Evolutionary conservation across 2,329 filamentous ascomycete species (phyloP), one percentile per base, ranked within the genome.

Genomic region (Aspergillus aculeatinus): DNA sequence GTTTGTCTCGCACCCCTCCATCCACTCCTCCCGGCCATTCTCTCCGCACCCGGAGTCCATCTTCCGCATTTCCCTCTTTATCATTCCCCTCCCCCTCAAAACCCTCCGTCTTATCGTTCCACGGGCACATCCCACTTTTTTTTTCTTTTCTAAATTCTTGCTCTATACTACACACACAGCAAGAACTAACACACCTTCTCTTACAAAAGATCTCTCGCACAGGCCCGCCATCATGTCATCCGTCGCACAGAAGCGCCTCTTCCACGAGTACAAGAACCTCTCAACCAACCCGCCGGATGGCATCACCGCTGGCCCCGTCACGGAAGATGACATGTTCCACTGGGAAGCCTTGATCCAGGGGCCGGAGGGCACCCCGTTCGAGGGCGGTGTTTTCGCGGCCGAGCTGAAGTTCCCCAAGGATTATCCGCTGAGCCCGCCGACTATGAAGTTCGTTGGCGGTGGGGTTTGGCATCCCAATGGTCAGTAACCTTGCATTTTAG

Each of bases 281-380:
- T 95, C 92, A 64, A 94, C 92, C 72, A 95, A 96, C 78, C 92
- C 94, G 0, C 94, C 94, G n/a, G 94, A 98, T 63, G 95, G 95
- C 76, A 98, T 99, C 79, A 96, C 91, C 60, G 95, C 95, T 16
- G 95, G 95, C 21, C 95, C 95, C 35, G 83, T 97, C 62, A 90
- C 86, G 65, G 95, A 99, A 81, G 95, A 98, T 76, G 92, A 99
- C 80, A 88, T 98, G 73, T 90, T 97, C 70, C 82, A 91, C 72
- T 99, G 95, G 95, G 95, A 99, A 80, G 95, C 93, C 9, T 81
- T 98, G 63, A 98, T 99, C 71, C 89, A 96, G 77, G 95, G 95
- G 0, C 95, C 95, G 12, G 93, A 96, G 72, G 95, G 90, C 63
- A 99, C 95, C 1, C 95, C 95, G 0, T 99, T 96, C 70, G 94